Base-by-base conservation (phyloP, 345 rosid genomes). In the Eucalyptus tenuipes region DNA sequence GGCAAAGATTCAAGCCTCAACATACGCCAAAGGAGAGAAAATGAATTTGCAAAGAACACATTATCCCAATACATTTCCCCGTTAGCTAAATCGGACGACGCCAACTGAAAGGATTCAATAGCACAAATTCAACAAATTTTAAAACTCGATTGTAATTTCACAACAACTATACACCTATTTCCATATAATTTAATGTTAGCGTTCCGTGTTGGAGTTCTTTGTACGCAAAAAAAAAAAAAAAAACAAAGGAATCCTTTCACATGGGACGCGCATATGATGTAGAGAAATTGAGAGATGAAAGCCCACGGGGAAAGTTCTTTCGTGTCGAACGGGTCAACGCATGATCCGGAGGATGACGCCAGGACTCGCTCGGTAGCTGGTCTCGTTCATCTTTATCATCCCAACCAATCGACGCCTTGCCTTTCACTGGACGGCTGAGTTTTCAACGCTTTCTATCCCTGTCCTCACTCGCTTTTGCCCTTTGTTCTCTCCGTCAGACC, bases 1-100 rank as follows among this genome's bases (percentile, higher is more conserved):
- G 80, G 44, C 24, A 9, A 68, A 68, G 12, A 68, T 17, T 5
- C 10, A 1, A 68, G 24, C 24, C 80, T 4, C 12, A 3, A 18
- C 24, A 16, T 17, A 9, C 8, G 7, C 7, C 13, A 10, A 33
- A 17, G 44, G 44, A 68, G 20, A 68, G 80, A 68, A 33, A 33
- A 22, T 10, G 80, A 33, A 68, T 33, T 5, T 15, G 15, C 68
- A 59, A 29, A 59, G 7, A 22, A 29, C 80, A 33, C 44, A 37
- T 68, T 33, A 68, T 68, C 42, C 42, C 42, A 66, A 5, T 33
- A 3, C 42, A 17, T 16, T 68, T 68, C 6, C 3, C 10, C 15
- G 2, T 13, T 2, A 64, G 3, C 9, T n/a, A n/a, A 64, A n/a
- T 64, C 20, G 1, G 11, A 17, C 12, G 12, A 10, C 5, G 0